Conservation (phyloP, 345 rosid genomes). For the Eucalyptus erythrocorys region DNA sequence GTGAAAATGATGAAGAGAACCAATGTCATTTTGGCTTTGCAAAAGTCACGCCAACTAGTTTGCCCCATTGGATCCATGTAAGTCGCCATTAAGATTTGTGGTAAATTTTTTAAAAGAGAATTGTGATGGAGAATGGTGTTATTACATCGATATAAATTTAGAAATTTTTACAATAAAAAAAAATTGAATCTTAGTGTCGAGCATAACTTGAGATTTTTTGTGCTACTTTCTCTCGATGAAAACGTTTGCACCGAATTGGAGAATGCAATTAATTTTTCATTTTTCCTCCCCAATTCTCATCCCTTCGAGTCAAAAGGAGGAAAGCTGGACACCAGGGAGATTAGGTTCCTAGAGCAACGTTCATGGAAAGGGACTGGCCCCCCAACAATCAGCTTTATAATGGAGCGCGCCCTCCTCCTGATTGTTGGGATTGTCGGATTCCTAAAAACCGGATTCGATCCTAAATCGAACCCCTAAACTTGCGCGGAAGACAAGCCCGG, state of each 20-base stretch:
- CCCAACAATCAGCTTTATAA: not conserved
- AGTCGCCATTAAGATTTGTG: not conserved
- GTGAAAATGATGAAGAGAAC: not conserved
- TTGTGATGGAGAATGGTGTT: accelerated
- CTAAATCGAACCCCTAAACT: too few species aligned
- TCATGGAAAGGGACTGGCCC: not conserved
- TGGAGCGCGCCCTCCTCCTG: not conserved
- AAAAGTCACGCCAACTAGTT: not conserved
- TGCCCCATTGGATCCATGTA: accelerated
- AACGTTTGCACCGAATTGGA: not conserved
- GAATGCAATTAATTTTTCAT: not conserved
- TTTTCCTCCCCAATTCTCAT: not conserved
- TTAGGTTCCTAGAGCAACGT: not conserved
- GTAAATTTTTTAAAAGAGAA: not conserved
- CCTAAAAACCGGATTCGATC: too few species aligned
- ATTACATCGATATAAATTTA: accelerated
- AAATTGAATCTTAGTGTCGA: accelerated
- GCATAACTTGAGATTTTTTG: accelerated
- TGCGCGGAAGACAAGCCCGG: too few species aligned
- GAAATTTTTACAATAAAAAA: too few species aligned
- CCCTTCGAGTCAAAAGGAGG: not conserved
- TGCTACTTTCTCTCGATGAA: accelerated
- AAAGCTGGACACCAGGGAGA: not conserved
- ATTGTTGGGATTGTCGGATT: too few species aligned
- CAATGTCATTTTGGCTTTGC: not conserved